Percentiles rank a stretch among this genome's conserved stretches.
phyloP scores from a whole-genome alignment of 116 monocot genomes.

The Phalaenopsis hybrid region DNA sequence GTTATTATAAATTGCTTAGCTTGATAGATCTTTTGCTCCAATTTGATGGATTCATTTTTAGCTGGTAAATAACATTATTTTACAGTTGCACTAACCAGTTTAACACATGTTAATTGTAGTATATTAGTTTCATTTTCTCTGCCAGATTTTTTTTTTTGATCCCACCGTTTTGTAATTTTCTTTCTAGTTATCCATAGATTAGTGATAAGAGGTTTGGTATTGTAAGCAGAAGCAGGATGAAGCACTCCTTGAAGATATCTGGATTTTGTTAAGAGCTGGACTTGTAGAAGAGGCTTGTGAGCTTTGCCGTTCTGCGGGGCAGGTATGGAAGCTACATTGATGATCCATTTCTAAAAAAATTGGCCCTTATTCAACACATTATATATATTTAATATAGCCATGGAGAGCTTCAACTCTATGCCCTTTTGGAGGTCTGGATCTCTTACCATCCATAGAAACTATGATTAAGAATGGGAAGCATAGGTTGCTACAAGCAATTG shows the following conservation, averaged over 20 bases:
- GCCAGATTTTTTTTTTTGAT: neutral
- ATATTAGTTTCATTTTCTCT: neutral
- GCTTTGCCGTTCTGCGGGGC: slow-evolving; percentile 92
- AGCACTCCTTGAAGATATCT: slow-evolving; percentile 80
- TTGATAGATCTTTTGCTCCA: neutral
- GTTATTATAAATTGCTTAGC: neutral
- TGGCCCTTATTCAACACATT: neutral
- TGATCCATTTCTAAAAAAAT: neutral
- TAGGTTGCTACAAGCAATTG: slow-evolving; percentile 78
- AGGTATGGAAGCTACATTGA: slow-evolving; percentile 25
- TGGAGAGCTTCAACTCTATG: slow-evolving; percentile 90
- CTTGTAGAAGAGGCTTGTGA: slow-evolving; percentile 85
- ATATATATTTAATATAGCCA: slow-evolving; percentile 30
- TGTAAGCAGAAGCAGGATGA: slow-evolving; percentile 84
- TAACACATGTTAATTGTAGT: neutral
- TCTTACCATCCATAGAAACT: slow-evolving; percentile 71
- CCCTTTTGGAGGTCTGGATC: slow-evolving; percentile 86
- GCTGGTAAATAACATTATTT: neutral
- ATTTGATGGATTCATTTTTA: neutral
- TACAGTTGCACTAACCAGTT: neutral
- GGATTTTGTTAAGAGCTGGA: slow-evolving; percentile 84
- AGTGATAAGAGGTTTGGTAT: neutral
- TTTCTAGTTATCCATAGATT: neutral
- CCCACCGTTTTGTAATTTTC: neutral
- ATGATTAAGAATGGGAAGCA: slow-evolving; percentile 69